These are phyloP conservation scores for Termitomyces titanicus DNA, from an alignment of 768 basidiomycete species.

Conservation along the genomic window DNA sequence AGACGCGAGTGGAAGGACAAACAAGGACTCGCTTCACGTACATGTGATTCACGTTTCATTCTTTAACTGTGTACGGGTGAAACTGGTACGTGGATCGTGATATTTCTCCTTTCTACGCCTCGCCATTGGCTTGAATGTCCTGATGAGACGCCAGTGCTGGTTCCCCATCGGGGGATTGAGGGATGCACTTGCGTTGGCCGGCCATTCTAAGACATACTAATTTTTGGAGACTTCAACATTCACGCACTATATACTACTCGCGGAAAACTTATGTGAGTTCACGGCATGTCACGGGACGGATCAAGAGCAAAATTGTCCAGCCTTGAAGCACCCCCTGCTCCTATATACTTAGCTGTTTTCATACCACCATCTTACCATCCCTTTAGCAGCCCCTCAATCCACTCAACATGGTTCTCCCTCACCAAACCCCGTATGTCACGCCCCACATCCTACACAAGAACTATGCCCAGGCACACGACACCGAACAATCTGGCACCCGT, in stretches of 20 bases:
- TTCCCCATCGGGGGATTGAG: slow-evolving; percentile 30
- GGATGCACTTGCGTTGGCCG: slow-evolving; percentile 26
- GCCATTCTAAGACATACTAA: no score
- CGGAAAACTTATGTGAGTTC: slow-evolving; percentile 7
- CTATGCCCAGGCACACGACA: slow-evolving; percentile 74
- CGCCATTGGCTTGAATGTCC: slow-evolving; percentile 14
- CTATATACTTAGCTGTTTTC: slow-evolving; percentile 18
- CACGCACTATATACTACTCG: not conserved
- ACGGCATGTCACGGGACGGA: slow-evolving; percentile 20
- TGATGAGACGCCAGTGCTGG: slow-evolving; percentile 14
- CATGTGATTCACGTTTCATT: slow-evolving; percentile 16
- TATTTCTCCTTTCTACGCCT: not conserved
- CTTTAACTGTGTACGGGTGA: slow-evolving; percentile 25
- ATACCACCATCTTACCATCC: slow-evolving; percentile 16
- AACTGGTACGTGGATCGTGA: slow-evolving; percentile 21
- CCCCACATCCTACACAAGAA: slow-evolving; percentile 87
- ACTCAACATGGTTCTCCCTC: slow-evolving; percentile 59
- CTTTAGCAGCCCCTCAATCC: slow-evolving; percentile 11
- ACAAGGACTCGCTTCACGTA: not conserved
- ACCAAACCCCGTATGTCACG: slow-evolving; percentile 82
- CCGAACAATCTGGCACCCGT: slow-evolving; percentile 59
- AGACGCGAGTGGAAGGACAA: not conserved
- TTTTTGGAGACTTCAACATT: no score
- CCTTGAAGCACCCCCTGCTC: slow-evolving; percentile 3
- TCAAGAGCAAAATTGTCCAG: slow-evolving; percentile 7